These are phyloP conservation scores for Aspergillus sp. DNA, from an alignment of 2,329 filamentous ascomycete species.

Conservation along the genomic window DNA sequence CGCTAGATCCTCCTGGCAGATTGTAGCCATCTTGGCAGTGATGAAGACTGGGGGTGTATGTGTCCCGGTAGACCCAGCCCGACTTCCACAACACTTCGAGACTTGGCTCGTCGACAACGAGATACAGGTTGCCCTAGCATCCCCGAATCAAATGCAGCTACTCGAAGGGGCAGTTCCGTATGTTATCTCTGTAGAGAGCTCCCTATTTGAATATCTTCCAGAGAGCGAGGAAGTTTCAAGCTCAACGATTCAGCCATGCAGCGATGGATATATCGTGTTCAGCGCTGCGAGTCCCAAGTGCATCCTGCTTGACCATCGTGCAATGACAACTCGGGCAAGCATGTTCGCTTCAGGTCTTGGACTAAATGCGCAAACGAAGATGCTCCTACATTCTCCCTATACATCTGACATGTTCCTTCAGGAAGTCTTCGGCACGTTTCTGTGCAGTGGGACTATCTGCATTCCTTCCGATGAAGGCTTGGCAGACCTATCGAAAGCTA, in stretches of 20 bases:
- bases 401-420: constrained; percentile 50
- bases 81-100: constrained; percentile 36
- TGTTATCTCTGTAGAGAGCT: constrained; percentile 36
- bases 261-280: constrained; percentile 38
- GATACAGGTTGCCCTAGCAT: constrained; percentile 44
- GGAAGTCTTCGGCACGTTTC: constrained; percentile 41
- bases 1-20: constrained; percentile 32
- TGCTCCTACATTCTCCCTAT: constrained; percentile 47
- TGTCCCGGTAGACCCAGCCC: constrained; percentile 39
- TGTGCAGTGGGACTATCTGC: constrained; percentile 50
- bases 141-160: constrained; percentile 37
- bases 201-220: constrained; percentile 39
- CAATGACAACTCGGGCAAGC: constrained; percentile 33
- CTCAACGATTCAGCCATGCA: constrained; percentile 13
- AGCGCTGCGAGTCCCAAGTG: constrained; percentile 36
- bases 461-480: constrained; percentile 49
- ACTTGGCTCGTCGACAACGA: constrained; percentile 42
- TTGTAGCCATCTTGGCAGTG: constrained; percentile 32
- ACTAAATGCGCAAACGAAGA: constrained; percentile 26
- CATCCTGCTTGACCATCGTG: constrained; percentile 40
- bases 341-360: constrained; percentile 29
- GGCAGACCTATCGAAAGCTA: constrained; percentile 56
- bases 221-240: constrained; percentile 11
- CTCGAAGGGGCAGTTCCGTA: constrained; percentile 47
- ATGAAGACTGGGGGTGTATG: constrained; percentile 35